Evolutionary conservation across 2,329 filamentous ascomycete species (phyloP).

Genomic region (Alternaria solani): DNA sequence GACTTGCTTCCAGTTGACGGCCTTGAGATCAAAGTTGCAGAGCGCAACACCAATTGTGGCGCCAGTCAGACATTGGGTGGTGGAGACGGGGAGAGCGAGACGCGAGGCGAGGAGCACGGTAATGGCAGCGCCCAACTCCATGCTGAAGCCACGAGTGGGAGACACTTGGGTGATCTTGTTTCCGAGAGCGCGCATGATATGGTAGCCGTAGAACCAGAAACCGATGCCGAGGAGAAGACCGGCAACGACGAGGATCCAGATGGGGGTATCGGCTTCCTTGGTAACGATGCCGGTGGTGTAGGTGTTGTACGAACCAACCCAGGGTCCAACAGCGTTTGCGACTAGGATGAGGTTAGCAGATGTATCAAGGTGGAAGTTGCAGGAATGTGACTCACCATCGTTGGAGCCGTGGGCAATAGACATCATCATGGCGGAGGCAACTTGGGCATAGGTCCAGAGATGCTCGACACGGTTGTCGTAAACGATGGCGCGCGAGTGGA

Average conservation of each 20-base stretch:
- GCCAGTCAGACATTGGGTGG: constrained; percentile 63
- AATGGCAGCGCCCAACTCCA: constrained; percentile 59
- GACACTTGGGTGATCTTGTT: constrained; percentile 69
- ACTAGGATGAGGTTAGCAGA: constrained; percentile 45
- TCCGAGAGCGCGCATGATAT: constrained; percentile 69
- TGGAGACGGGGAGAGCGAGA: constrained; percentile 69
- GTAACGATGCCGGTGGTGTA: constrained; percentile 62
- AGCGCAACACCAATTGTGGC: constrained; percentile 37
- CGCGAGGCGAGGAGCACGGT: constrained; percentile 70
- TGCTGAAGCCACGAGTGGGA: constrained; percentile 60
- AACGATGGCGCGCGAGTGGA: constrained; percentile 52
- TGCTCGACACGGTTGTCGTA: constrained; percentile 60
- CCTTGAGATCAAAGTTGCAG: constrained; percentile 47
- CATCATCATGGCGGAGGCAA: constrained; percentile 69
- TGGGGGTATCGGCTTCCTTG: constrained; percentile 60
- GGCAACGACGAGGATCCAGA: constrained; percentile 68
- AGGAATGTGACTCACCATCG: constrained; percentile 50
- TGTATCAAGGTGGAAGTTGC: neutral
- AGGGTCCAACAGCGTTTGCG: constrained; percentile 64
- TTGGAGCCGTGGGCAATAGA: constrained; percentile 77
- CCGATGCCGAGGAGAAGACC: constrained; percentile 63
- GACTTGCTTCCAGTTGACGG: constrained; percentile 55
- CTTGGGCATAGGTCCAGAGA: constrained; percentile 55
- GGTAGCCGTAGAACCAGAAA: constrained; percentile 69
- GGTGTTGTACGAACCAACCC: constrained; percentile 68